A percentile compares a stretch with the other conserved stretches of the same genome.
Evolutionary conservation across 2,329 filamentous ascomycete species (phyloP).

Genomic region (Rutstroemia sydowiana): DNA sequence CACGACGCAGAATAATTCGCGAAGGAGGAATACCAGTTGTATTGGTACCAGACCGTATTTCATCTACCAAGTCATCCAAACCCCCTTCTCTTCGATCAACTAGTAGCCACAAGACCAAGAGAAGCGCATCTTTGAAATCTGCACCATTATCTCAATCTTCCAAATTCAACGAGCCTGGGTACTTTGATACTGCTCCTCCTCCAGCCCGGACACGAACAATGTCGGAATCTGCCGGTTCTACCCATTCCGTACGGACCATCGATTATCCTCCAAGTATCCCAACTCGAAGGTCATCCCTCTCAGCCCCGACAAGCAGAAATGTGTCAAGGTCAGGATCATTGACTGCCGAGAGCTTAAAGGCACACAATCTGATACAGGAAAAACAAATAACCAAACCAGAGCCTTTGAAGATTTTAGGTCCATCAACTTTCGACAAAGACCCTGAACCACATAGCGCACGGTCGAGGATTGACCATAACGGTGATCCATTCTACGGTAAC

Average conservation of each 20-base stretch:
- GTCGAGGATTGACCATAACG: slow-evolving; percentile 41
- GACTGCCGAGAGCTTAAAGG: slow-evolving; percentile 50
- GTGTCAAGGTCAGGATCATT: slow-evolving; percentile 47
- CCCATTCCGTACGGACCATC: slow-evolving; percentile 41
- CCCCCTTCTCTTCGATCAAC: slow-evolving; percentile 54
- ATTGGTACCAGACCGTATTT: slow-evolving; percentile 51
- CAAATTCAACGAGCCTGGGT: slow-evolving; percentile 37
- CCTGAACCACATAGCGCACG: slow-evolving; percentile 12
- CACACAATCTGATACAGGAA: slow-evolving; percentile 38
- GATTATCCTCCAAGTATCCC: slow-evolving; percentile 54
- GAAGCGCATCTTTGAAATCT: slow-evolving; percentile 46
- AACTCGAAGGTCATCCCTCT: slow-evolving; percentile 51
- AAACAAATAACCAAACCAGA: slow-evolving; percentile 13
- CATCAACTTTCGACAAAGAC: slow-evolving; percentile 14
- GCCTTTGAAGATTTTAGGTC: slow-evolving; percentile 6
- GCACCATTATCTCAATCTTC: slow-evolving; percentile 37
- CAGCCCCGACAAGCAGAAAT: slow-evolving; percentile 54
- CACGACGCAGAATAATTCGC: slow-evolving; percentile 52
- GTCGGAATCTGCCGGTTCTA: slow-evolving; percentile 28
- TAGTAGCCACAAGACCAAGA: slow-evolving; percentile 49
- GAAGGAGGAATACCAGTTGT: slow-evolving; percentile 55
- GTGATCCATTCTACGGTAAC: slow-evolving; percentile 46
- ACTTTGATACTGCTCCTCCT: slow-evolving; percentile 36
- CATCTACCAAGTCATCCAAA: slow-evolving; percentile 39
- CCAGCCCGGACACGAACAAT: slow-evolving; percentile 19